These are phyloP conservation scores for Xanthoconium purpureum DNA, from an alignment of 768 basidiomycete genomes.

Conservation along the genomic window DNA sequence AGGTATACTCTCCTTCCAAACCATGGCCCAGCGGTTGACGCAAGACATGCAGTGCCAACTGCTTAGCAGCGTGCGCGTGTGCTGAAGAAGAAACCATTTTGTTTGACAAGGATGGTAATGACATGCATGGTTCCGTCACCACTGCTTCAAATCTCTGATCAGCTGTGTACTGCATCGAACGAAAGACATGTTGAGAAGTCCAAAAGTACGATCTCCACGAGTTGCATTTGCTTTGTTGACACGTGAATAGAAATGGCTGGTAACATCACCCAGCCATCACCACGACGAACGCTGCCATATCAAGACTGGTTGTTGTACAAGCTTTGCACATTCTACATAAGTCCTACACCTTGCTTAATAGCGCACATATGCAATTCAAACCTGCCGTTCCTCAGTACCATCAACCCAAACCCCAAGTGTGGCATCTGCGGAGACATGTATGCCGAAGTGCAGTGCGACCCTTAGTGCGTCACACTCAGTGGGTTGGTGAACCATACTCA, in stretches of 20 bases:
- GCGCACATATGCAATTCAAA: slow-evolving; percentile 78
- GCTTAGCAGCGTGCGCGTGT: slow-evolving; percentile 65
- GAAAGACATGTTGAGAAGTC: slow-evolving; percentile 95
- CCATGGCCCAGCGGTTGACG: slow-evolving; percentile 3
- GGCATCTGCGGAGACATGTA: slow-evolving; percentile 88
- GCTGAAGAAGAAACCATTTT: slow-evolving; percentile 68
- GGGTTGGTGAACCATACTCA: slow-evolving; percentile 70
- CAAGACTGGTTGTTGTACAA: slow-evolving; percentile 92
- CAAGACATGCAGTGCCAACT: slow-evolving; percentile 42
- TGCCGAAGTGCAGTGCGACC: slow-evolving; percentile 69
- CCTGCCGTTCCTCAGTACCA: slow-evolving; percentile 72
- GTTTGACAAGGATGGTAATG: slow-evolving; percentile 98
- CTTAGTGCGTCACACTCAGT: slow-evolving; percentile 61
- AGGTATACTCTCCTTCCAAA: no score
- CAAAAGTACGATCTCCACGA: slow-evolving; percentile 59
- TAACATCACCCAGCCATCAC: slow-evolving; percentile 98
- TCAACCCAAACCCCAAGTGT: slow-evolving; percentile 74
- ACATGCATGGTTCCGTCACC: slow-evolving; percentile 94
- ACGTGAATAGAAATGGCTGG: slow-evolving; percentile 86
- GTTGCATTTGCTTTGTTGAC: background rate
- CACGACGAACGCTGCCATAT: slow-evolving; percentile 96
- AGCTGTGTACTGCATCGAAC: slow-evolving; percentile 81
- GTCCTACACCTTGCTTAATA: slow-evolving; percentile 58
- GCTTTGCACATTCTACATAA: slow-evolving; percentile 79
- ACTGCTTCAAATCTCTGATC: slow-evolving; percentile 86